Base-by-base conservation (phyloP, 345 rosid species). In the Cardamine resedifolia region DNA sequence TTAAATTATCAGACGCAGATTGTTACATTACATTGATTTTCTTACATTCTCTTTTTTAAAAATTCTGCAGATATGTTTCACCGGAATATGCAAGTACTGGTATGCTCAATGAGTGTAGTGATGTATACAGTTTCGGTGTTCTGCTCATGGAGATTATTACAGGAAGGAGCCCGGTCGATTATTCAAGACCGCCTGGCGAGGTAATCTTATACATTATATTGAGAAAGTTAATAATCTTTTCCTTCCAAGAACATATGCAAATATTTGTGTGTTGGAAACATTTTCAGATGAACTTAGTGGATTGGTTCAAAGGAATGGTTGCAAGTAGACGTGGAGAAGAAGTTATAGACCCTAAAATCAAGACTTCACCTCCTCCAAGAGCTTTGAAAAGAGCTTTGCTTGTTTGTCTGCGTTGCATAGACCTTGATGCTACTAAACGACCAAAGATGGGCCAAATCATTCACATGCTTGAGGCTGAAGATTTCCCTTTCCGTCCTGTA, bases 381-480 rank as follows among this genome's bases (percentile, higher is more conserved):
- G 79, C 88, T 69, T 51, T 91, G 57, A 95, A 89, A 70, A 81
- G 97, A 73, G 87, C 84, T 5, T 73, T 95, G 78, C 83, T 95
- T 43, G 83, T 95, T 43, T 95, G 99, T 77, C 85, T 91, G 48
- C 92, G 99, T 47, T 95, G 99, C 73, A 89, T 91, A 64, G 99
- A 95, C 81, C 77, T 89, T 80, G 97, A 91, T 69, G 81, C 91
- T 50, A 62, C 59, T 52, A 95, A 91, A 81, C 81, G 99, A 26
- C 97, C 97, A 20, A 91, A 91, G 85, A 95, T 95, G 99, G 96
- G 99, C 58, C 99, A 91, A 77, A 85, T 95, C 48, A 86, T 89
- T 76, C 97, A 91, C 76, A 87, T 95, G 99, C 97, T 95, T n/a
- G 98, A 91, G 71, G 90, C 89, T 7, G 97, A 91, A 12, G 97